Base-by-base conservation (phyloP, 2,329 filamentous ascomycete genomes). In the Aureobasidium sp. region DNA sequence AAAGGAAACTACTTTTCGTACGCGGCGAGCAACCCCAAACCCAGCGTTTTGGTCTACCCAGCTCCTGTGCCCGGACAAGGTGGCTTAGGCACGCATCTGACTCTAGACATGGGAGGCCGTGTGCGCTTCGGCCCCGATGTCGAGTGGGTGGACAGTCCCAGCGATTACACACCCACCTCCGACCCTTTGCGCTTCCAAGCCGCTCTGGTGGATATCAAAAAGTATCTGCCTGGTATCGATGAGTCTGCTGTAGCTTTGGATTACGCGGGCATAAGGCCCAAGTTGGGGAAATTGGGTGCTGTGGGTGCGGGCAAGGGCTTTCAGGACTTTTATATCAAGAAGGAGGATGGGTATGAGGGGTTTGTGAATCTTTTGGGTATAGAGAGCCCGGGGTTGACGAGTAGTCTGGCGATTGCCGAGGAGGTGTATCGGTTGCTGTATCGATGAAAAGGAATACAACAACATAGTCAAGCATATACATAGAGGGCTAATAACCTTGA, bases 1-100 rank as follows among this genome's bases (percentile, higher is more conserved):
- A 99, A 99, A 78, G 94, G 94, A 0, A 93, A 90, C 64, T 99
- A 99, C 78, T 97, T 95, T 77, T 89, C 87, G 34, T 97, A 97
- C 77, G 76, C 82, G 0, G 78, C 84, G 1, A 84, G 86, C 0
- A 70, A 71, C 0, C 92, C 91, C 0, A 80, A 77, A 44, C 85
- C 92, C 12, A 79, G 76, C 1, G 90, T 88, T 0, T 84, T 99
- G 25, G 81, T 99, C 56, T 99, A 97, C 71, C 94, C 94, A 0
- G 91, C 89, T 0, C 91, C 93, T 0, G 80, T 89, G 9, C 88
- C 91, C 0, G 92, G 92, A 1, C 84, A 87, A 25, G 92, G 85
- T 57, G 93, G 94, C 0, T 78, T 99, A 0, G 94, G 94, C 52
- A 97, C 94, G 0, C 94, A 99, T 74, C 79, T 99, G 20, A 99